Conservation (phyloP, 2,329 filamentous ascomycete species). For the Plectosphaerella plurivora region DNA sequence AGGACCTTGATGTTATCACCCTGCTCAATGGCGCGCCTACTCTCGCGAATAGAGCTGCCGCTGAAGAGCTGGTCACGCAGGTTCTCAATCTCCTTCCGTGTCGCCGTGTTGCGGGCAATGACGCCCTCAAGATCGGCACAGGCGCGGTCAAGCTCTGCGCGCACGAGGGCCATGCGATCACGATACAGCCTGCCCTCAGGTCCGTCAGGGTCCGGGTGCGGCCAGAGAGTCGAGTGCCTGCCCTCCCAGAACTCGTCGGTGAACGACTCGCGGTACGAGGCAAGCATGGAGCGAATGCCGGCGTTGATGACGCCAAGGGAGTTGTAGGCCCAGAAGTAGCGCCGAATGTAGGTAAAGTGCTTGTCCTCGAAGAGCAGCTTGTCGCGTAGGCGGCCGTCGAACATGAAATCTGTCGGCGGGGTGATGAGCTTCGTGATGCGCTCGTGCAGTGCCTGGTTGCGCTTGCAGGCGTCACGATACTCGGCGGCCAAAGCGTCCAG, state of each 20-base stretch:
- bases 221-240: constrained; percentile 50
- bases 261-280: constrained; percentile 53
- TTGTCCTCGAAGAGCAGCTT: constrained; percentile 57
- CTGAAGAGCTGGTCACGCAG: constrained; percentile 59
- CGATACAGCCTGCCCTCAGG: constrained; percentile 41
- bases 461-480: constrained; percentile 55
- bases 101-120: constrained; percentile 46
- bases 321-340: constrained; percentile 61
- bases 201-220: constrained; percentile 40
- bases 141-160: constrained; percentile 44
- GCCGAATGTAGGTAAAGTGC: constrained; percentile 55
- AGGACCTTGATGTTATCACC: constrained; percentile 58
- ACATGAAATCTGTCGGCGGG: constrained; percentile 56
- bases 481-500: constrained; percentile 53
- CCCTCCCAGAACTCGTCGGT: constrained; percentile 56
- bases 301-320: constrained; percentile 57
- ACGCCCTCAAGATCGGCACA: constrained; percentile 43
- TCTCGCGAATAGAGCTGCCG: constrained; percentile 59
- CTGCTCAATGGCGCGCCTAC: constrained; percentile 57
- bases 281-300: constrained; percentile 53
- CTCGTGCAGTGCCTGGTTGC: constrained; percentile 53
- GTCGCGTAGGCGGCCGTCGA: constrained; percentile 49
- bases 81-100: constrained; percentile 49
- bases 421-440: constrained; percentile 55
- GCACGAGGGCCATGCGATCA: constrained; percentile 39